phyloP scores from a whole-genome alignment of 352 stramenopile genomes.

The Phytophthora sojae region DNA sequence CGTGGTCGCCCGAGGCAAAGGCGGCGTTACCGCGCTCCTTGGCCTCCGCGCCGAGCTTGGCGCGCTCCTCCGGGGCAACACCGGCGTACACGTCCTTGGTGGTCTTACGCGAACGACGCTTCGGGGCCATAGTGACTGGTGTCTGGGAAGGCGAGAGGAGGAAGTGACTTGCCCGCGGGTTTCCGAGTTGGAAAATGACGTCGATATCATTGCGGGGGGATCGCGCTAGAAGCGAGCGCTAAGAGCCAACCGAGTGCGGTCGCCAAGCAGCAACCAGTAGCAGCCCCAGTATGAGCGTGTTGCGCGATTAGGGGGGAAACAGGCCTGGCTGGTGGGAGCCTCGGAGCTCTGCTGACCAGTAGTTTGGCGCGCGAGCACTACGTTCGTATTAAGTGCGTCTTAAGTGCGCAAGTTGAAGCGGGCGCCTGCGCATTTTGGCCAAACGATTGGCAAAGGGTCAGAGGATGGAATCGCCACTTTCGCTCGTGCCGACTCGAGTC shows the following conservation, averaged over 20 bases:
- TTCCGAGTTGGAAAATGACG: constrained; percentile 63
- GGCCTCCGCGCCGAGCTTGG: constrained; percentile 79
- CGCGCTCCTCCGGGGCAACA: constrained; percentile 69
- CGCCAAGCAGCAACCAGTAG: constrained; percentile 24
- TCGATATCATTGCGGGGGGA: constrained; percentile 9
- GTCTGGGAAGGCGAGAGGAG: constrained; percentile 7
- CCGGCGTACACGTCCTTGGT: constrained; percentile 84
- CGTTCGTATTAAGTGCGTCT: background rate
- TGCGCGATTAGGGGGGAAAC: constrained; percentile 21
- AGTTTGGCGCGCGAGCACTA: constrained; percentile 21
- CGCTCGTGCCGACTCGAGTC: background rate
- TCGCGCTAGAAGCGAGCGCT: constrained; percentile 16
- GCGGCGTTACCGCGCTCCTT: constrained; percentile 89
- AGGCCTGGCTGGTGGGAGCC: constrained; percentile 1
- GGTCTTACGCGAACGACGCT: constrained; percentile 84
- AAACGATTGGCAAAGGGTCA: background rate
- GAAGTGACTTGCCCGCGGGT: constrained; percentile 36
- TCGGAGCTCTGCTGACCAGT: constrained; percentile 44
- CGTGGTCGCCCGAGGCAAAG: constrained; percentile 79
- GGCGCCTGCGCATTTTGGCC: background rate
- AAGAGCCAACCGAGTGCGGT: constrained; percentile 41
- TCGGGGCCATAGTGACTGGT: constrained; percentile 69
- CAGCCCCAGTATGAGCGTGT: background rate
- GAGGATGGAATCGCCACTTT: background rate
- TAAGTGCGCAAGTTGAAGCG: constrained; percentile 1